These are phyloP conservation scores for Novakomyces olei DNA, from an alignment of 805 yeast species.

Conservation along the genomic window DNA sequence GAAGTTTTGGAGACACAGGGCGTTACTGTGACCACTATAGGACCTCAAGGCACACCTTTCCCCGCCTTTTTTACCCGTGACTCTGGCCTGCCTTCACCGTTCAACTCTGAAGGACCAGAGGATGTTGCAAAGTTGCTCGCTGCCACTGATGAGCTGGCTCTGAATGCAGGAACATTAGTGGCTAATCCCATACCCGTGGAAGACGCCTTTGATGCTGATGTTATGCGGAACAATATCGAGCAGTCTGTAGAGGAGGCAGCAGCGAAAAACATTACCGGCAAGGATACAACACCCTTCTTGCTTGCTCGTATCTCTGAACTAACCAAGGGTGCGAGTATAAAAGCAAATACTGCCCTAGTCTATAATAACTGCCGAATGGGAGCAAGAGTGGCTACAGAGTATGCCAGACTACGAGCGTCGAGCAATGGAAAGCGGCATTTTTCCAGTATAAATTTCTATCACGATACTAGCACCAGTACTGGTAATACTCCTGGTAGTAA, in stretches of 20 bases:
- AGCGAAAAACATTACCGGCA: constrained; percentile 34
- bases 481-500: neutral
- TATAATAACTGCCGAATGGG: constrained; percentile 53
- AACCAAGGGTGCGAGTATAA: constrained; percentile 51
- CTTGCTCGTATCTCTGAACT: constrained; percentile 38
- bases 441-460: too few species aligned
- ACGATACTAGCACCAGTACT: neutral
- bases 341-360: constrained; percentile 53
- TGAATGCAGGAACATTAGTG: constrained; percentile 48
- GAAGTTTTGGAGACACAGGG: constrained; percentile 84
- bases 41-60: constrained; percentile 29
- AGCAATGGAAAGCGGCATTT: neutral
- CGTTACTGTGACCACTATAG: constrained; percentile 54
- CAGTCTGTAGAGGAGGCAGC: constrained; percentile 38
- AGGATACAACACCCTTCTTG: constrained; percentile 58
- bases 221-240: constrained; percentile 34
- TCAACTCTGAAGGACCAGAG: constrained; percentile 27
- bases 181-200: constrained; percentile 64
- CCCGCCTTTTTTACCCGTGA: constrained; percentile 72
- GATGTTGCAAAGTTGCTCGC: constrained; percentile 43
- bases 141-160: constrained; percentile 24
- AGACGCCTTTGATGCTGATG: constrained; percentile 31
- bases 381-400: constrained; percentile 37
- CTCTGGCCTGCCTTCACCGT: constrained; percentile 54
- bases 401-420: constrained; percentile 19